Percentiles rank a stretch among this genome's conserved stretches.
phyloP scores from a whole-genome alignment of 2,329 filamentous ascomycete genomes.

The Didymella glomerata region DNA sequence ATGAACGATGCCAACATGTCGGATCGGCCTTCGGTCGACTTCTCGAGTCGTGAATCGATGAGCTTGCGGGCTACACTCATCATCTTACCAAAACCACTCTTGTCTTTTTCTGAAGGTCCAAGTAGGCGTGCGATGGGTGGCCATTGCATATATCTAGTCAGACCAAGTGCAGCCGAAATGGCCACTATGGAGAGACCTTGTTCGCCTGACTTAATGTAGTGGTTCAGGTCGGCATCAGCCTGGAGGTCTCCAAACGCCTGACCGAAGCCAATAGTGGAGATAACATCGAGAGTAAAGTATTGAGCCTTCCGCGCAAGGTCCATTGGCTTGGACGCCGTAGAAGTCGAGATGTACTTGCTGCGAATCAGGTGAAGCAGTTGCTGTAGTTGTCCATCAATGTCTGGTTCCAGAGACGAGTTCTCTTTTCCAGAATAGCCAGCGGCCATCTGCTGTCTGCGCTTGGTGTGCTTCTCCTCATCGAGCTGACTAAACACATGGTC shows the following conservation, averaged over 20 bases:
- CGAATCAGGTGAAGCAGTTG: slow-evolving; percentile 59
- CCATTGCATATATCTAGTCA: slow-evolving; percentile 28
- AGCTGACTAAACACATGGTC: slow-evolving; percentile 62
- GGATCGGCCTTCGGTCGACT: slow-evolving; percentile 54
- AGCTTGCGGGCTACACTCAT: slow-evolving; percentile 30
- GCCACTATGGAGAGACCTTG: slow-evolving; percentile 28
- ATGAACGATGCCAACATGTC: slow-evolving; percentile 65
- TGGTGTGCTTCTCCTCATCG: slow-evolving; percentile 57
- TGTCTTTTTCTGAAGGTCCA: slow-evolving; percentile 45
- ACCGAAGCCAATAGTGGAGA: slow-evolving; percentile 62
- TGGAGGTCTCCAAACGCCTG: slow-evolving; percentile 59
- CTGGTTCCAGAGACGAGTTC: slow-evolving; percentile 58
- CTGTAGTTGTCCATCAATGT: slow-evolving; percentile 57
- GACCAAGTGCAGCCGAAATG: slow-evolving; percentile 20
- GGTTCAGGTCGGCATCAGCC: slow-evolving; percentile 57
- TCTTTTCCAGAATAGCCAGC: slow-evolving; percentile 63
- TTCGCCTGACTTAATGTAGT: slow-evolving; percentile 55
- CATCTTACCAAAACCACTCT: slow-evolving; percentile 35
- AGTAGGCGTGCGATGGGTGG: slow-evolving; percentile 31
- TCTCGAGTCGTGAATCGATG: slow-evolving; percentile 31
- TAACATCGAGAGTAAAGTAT: slow-evolving; percentile 64
- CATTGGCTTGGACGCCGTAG: slow-evolving; percentile 36
- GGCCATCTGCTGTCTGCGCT: slow-evolving; percentile 56
- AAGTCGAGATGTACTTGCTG: slow-evolving; percentile 50
- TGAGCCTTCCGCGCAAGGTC: slow-evolving; percentile 59